These are phyloP conservation scores for Sugiyamaella castrensis DNA, from an alignment of 1,139 yeast genomes.

Conservation along the genomic window DNA sequence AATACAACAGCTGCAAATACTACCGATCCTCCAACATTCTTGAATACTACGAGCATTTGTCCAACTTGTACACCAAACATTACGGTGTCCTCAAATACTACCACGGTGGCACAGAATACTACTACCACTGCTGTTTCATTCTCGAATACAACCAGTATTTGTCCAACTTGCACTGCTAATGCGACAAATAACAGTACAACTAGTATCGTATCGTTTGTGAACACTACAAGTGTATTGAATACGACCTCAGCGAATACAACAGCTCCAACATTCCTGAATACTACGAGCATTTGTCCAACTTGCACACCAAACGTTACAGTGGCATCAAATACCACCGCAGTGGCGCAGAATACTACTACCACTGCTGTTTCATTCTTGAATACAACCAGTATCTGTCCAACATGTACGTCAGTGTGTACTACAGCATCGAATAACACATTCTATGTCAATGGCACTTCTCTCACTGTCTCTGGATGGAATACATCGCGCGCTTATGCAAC, in stretches of 20 bases:
- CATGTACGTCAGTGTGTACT: too few species aligned
- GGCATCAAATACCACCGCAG: neutral
- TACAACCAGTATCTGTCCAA: too few species aligned
- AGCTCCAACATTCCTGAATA: neutral
- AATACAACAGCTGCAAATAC: neutral
- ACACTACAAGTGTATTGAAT: neutral
- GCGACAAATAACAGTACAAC: neutral
- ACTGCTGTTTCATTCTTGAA: slow-evolving; percentile 1
- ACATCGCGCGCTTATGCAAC: too few species aligned
- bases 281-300: too few species aligned
- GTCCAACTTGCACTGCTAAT: slow-evolving; percentile 4
- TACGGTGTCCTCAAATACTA: neutral
- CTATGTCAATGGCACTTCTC: too few species aligned
- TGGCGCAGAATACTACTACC: neutral
- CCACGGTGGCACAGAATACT: neutral
- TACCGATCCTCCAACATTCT: neutral
- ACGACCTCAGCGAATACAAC: too few species aligned
- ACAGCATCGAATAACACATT: too few species aligned
- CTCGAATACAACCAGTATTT: neutral
- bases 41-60: neutral
- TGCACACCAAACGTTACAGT: too few species aligned
- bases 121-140: neutral
- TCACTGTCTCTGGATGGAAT: too few species aligned
- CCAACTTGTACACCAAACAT: neutral
- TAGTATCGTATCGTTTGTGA: neutral